Evolutionary conservation across 106 monocot species (phyloP).

Genomic region (Apostasia ramifera): DNA sequence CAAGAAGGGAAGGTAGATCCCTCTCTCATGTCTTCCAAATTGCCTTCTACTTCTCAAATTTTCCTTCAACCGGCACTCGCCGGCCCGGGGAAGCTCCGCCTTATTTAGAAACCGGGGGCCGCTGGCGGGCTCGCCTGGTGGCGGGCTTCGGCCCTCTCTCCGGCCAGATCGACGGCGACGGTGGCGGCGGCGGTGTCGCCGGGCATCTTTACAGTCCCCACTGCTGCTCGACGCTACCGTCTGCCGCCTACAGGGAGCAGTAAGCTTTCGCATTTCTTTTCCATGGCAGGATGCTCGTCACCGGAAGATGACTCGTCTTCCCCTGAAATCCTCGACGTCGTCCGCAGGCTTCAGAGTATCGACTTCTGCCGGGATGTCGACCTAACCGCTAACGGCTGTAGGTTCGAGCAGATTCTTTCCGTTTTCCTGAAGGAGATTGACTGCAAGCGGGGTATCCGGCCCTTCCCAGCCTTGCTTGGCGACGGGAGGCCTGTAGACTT

Average conservation of each 20-base stretch:
- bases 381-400: not conserved
- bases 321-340: constrained; percentile 21
- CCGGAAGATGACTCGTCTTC: constrained; percentile 5
- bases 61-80: not conserved
- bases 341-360: constrained; percentile 46
- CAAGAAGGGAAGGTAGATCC: not conserved
- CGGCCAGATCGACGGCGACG: not conserved
- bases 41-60: not conserved
- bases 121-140: not conserved
- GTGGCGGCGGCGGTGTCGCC: not conserved
- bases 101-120: not conserved
- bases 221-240: not conserved
- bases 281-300: constrained; percentile 24
- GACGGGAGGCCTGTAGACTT: constrained; percentile 44
- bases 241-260: not conserved
- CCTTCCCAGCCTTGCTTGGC: constrained; percentile 39
- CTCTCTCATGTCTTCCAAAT: not conserved
- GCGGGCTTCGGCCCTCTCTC: not conserved
- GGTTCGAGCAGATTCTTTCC: constrained; percentile 43
- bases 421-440: constrained; percentile 42
- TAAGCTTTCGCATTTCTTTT: not conserved
- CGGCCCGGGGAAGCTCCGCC: not conserved
- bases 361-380: constrained; percentile 49
- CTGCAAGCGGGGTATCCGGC: constrained; percentile 18
- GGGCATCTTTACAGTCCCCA: too few relatives aligned